These are phyloP conservation scores for Paraurostyla sp. DNA, from an alignment of 73 alveolate species.

Conservation along the genomic window DNA sequence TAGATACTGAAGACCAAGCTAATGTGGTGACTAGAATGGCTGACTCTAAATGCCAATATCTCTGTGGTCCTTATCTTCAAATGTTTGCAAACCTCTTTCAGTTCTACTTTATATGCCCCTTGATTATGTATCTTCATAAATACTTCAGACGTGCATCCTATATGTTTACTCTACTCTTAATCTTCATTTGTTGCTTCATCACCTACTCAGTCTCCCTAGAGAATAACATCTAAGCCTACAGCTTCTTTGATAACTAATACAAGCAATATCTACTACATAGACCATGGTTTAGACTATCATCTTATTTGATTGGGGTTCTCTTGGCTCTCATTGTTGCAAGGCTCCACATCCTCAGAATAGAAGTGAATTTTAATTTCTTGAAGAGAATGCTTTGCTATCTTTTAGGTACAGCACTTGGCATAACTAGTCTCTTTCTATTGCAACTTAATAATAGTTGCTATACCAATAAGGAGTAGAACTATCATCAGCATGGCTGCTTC, in stretches of 20 bases:
- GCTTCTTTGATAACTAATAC: neutral
- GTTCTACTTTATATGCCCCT: neutral
- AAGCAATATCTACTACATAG: neutral
- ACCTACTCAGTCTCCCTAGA: neutral
- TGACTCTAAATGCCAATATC: constrained; percentile 8
- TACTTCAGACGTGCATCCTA: neutral
- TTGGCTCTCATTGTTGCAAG: neutral
- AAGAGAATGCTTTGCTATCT: neutral
- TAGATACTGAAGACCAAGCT: neutral
- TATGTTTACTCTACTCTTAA: neutral
- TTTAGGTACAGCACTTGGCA: neutral
- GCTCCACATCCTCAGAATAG: neutral
- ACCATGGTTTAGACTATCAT: constrained; percentile 34
- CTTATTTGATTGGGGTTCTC: constrained; percentile 20
- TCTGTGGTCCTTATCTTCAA: constrained; percentile 26
- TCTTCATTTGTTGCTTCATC: neutral
- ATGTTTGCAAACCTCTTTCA: constrained; percentile 6
- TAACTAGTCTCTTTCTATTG: neutral
- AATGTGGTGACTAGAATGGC: neutral
- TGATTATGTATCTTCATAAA: constrained; percentile 4
- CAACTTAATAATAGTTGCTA: neutral
- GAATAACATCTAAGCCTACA: neutral
- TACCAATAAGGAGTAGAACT: neutral
- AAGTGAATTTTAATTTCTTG: neutral
- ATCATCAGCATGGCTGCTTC: neutral